Base-by-base conservation (phyloP, 2,329 filamentous ascomycete genomes). In the Bipolaris bicolor region DNA sequence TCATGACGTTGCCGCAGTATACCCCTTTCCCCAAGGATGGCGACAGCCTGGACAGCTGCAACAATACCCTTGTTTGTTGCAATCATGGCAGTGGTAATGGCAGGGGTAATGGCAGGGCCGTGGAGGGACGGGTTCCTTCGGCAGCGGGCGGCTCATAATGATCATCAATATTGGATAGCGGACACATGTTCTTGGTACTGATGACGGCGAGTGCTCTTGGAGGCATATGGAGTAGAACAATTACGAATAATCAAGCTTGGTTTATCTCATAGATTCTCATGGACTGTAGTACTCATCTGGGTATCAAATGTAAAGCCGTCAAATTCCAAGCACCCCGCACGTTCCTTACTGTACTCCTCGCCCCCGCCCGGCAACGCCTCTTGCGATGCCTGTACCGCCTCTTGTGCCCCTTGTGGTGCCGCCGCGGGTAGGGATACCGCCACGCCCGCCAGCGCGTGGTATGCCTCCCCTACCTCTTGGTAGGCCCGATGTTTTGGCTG, bases 321-420 rank as follows among this genome's bases (percentile, higher is more conserved):
- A 13, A 43, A 31, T 33, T 15, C 5, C 46, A 7, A 29, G 5
- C 31, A 36, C 11, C 29, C 20, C 34, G 33, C 45, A n/a, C 18
- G 5, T 46, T 34, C 63, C 49, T 67, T 46, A 55, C 11, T 68
- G 60, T 36, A 63, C 57, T 16, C 68, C 75, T 57, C 76, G 72
- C 9, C 67, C 75, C 49, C 76, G 69, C 10, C 66, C 75, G 33
- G 67, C 63, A 11, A 58, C 59, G 20, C 71, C 76, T 57, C 77
- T 72, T 4, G 70, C 71, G 51, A 77, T 77, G 13, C 73, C 73
- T 63, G 74, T 77, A 6, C 67, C 70, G n/a, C 73, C 71, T 53
- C 74, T 71, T 46, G 69, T 54, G 7, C 72, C 69, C 49, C 71
- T 69, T 49, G 69, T 53, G 41, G 66, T 58, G 15, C 73, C 73